A percentile compares a stretch with the other conserved stretches of the same genome.
These are phyloP conservation scores for Peronosclerospora sorghi DNA, from an alignment of 352 stramenopile genomes.

Conservation along the genomic window DNA sequence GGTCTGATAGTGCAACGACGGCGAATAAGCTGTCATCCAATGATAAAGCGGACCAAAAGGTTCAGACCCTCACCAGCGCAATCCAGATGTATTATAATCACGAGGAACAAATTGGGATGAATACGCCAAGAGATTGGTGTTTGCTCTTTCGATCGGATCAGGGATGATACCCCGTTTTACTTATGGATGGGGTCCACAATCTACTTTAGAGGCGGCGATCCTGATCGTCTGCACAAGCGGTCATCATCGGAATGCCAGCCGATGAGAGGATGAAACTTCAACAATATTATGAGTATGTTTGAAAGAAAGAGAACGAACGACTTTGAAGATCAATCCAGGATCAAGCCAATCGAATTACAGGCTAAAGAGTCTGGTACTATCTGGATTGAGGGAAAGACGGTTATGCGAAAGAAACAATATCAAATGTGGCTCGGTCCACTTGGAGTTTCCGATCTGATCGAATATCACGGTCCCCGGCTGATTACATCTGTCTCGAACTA, in stretches of 20 bases:
- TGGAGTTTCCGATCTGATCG: constrained; percentile 2
- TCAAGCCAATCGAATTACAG: background rate
- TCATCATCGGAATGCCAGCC: background rate
- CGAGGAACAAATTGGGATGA: too few relatives aligned
- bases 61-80: background rate
- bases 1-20: background rate
- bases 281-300: background rate
- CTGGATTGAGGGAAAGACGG: constrained; percentile 1
- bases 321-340: background rate
- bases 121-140: too few relatives aligned
- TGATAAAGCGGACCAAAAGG: background rate
- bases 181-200: background rate
- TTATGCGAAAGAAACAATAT: constrained; percentile 13
- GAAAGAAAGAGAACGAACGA: background rate
- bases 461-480: constrained; percentile 5
- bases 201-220: background rate
- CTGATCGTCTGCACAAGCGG: background rate
- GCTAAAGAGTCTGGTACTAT: background rate
- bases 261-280: background rate
- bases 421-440: constrained; percentile 6
- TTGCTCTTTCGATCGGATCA: too few relatives aligned
- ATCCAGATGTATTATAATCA: background rate
- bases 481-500: constrained; percentile 1
- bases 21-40: background rate
- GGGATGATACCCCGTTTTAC: too few relatives aligned